phyloP scores from a whole-genome alignment of 192 early-diverging fungal genomes.

The Allomyces macrogynus region DNA sequence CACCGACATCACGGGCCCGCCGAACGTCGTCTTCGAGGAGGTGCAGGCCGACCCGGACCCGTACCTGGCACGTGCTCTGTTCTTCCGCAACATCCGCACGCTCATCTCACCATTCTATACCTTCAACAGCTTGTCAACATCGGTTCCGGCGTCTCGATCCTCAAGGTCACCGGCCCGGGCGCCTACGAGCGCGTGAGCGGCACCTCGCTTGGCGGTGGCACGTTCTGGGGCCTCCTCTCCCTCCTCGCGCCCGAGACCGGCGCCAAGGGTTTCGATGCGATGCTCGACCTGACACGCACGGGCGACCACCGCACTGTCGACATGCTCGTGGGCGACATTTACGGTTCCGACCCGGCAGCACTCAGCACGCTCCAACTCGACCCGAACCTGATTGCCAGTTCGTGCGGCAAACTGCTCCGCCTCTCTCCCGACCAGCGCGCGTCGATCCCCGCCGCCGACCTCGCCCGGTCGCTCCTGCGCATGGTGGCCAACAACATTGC shows the following conservation, averaged over 20 bases:
- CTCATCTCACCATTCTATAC: neutral
- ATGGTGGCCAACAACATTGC: constrained; percentile 94
- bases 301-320: constrained; percentile 84
- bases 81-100: neutral
- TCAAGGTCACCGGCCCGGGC: constrained; percentile 77
- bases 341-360: constrained; percentile 43
- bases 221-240: constrained; percentile 81
- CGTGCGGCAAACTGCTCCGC: constrained; percentile 90
- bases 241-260: constrained; percentile 44
- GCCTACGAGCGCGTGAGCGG: constrained; percentile 77
- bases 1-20: neutral
- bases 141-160: constrained; percentile 81
- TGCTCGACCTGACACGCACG: constrained; percentile 62
- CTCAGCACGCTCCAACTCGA: constrained; percentile 78
- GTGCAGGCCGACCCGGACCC: constrained; percentile 23
- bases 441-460: constrained; percentile 53
- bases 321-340: constrained; percentile 87
- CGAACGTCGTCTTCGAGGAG: constrained; percentile 57
- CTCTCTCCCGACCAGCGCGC: constrained; percentile 31
- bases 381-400: constrained; percentile 76
- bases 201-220: constrained; percentile 79
- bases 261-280: constrained; percentile 69
- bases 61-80: no score
- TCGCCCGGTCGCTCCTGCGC: constrained; percentile 71
- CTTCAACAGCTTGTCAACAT: constrained; percentile 68